Percentiles rank a stretch among this genome's conserved stretches.
phyloP scores from a whole-genome alignment of 1,284 basidiomycete genomes.

The Cutaneotrichosporon spelunceum region DNA sequence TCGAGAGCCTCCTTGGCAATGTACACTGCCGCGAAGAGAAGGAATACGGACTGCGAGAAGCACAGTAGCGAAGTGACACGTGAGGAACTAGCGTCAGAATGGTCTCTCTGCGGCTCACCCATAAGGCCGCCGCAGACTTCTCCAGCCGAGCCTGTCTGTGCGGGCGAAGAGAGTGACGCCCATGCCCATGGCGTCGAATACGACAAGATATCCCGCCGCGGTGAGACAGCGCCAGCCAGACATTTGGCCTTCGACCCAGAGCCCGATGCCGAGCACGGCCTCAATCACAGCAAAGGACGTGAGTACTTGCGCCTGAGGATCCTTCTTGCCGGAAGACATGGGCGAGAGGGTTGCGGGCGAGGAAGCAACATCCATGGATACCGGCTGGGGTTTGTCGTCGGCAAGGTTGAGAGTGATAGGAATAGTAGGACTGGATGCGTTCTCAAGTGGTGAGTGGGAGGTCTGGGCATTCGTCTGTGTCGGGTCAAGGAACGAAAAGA shows the following conservation, averaged over 20 bases:
- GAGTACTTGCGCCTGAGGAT: constrained; percentile 49
- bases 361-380: constrained; percentile 31
- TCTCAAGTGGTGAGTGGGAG: constrained; percentile 13
- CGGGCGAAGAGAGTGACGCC: constrained; percentile 59
- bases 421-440: constrained; percentile 22
- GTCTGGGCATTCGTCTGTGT: constrained; percentile 43
- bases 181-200: constrained; percentile 86
- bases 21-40: constrained; percentile 86
- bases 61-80: constrained; percentile 73
- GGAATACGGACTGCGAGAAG: constrained; percentile 83
- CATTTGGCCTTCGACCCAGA: constrained; percentile 92
- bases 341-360: constrained; percentile 30
- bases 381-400: constrained; percentile 32
- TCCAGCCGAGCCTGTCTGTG: constrained; percentile 34
- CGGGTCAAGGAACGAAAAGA: constrained; percentile 81
- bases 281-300: constrained; percentile 53
- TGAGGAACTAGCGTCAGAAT: constrained; percentile 58
- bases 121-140: constrained; percentile 57
- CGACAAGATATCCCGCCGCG: constrained; percentile 90
- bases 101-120: constrained; percentile 58
- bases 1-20: constrained; percentile 91
- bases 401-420: neutral
- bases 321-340: constrained; percentile 37
- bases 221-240: constrained; percentile 81
- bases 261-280: constrained; percentile 55